A percentile compares a stretch with the other conserved stretches of the same genome.
phyloP scores from a whole-genome alignment of 2,329 filamentous ascomycete species.

The Talaromyces sp. region DNA sequence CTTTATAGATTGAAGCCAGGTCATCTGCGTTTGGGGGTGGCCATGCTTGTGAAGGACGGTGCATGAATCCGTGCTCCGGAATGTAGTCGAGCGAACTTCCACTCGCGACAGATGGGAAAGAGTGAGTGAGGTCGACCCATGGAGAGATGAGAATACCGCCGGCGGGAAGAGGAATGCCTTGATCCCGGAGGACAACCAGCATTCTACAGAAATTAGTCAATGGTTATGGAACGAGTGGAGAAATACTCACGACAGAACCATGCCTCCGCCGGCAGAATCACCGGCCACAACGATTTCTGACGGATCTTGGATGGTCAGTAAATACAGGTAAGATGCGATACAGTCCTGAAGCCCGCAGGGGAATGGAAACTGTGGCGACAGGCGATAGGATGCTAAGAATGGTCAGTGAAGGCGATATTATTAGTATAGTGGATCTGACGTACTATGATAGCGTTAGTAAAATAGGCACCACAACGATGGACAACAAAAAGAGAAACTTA shows the following conservation, averaged over 20 bases:
- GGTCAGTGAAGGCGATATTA: slow-evolving; percentile 13
- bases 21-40: slow-evolving; percentile 83
- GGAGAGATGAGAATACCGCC: slow-evolving; percentile 88
- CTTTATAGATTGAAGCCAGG: slow-evolving; percentile 45
- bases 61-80: slow-evolving; percentile 79
- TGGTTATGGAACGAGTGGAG: background rate
- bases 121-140: slow-evolving; percentile 94
- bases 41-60: slow-evolving; percentile 87
- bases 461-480: slow-evolving; percentile 9
- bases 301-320: slow-evolving; percentile 71
- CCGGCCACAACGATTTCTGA: slow-evolving; percentile 82
- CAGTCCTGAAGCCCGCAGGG: slow-evolving; percentile 90
- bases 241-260: slow-evolving; percentile 61
- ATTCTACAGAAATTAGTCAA: slow-evolving; percentile 44
- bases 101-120: slow-evolving; percentile 80
- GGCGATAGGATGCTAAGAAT: slow-evolving; percentile 63
- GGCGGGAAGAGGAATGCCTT: slow-evolving; percentile 76
- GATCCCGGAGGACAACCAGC: slow-evolving; percentile 76
- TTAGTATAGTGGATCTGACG: background rate
- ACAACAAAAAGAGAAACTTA: slow-evolving; percentile 20
- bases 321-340: slow-evolving; percentile 77
- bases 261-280: slow-evolving; percentile 89
- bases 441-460: background rate
- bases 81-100: slow-evolving; percentile 81
- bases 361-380: slow-evolving; percentile 92